Evolutionary conservation across 805 yeast genomes (phyloP).

Genomic region (Zygoascus bituminiphila): DNA sequence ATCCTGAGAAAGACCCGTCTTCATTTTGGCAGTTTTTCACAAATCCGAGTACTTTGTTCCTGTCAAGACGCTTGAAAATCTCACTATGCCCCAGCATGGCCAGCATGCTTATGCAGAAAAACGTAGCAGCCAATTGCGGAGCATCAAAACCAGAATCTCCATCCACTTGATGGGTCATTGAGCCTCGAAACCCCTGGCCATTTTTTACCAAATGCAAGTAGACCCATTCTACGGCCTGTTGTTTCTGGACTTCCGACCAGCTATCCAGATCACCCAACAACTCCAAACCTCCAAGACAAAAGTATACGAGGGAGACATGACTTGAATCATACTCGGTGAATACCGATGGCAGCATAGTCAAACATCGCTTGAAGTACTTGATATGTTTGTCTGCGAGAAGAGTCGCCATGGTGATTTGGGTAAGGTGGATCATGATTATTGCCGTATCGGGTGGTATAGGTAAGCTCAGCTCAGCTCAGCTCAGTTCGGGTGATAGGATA

Average conservation of each 20-base stretch:
- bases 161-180: slow-evolving; percentile 35
- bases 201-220: slow-evolving; percentile 39
- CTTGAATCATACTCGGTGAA: slow-evolving; percentile 62
- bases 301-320: slow-evolving; percentile 60
- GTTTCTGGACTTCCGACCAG: slow-evolving; percentile 24
- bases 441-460: too few species aligned
- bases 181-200: slow-evolving; percentile 50
- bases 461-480: too few species aligned
- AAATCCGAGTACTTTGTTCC: slow-evolving; percentile 41
- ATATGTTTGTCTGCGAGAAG: slow-evolving; percentile 11
- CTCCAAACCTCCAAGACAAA: slow-evolving; percentile 55
- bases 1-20: slow-evolving; percentile 50
- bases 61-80: slow-evolving; percentile 32
- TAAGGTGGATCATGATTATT: too few species aligned
- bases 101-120: slow-evolving; percentile 58
- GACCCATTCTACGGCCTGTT: slow-evolving; percentile 35
- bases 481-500: too few species aligned
- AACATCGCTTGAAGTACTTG: slow-evolving; percentile 42
- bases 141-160: slow-evolving; percentile 38
- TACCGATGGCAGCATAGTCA: slow-evolving; percentile 45
- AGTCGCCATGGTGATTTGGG: too few species aligned
- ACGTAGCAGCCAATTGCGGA: slow-evolving; percentile 66
- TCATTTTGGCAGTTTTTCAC: slow-evolving; percentile 52
- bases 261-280: slow-evolving; percentile 29
- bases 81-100: slow-evolving; percentile 42